Evolutionary conservation across 345 rosid genomes (phyloP).

Genomic region (Clausena lansium): DNA sequence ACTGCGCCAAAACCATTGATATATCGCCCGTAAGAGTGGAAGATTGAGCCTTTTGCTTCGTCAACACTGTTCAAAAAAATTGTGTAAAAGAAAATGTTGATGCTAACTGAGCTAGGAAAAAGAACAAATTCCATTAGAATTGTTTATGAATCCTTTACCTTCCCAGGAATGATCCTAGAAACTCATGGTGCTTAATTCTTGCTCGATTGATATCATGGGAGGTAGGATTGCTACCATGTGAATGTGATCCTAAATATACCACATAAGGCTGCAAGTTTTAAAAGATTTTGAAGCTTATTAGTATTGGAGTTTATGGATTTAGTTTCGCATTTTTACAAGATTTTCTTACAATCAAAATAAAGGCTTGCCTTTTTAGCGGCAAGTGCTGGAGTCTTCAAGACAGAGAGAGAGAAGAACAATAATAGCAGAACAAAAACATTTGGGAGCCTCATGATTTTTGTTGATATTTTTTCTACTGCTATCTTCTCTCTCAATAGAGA

Average conservation of each 20-base stretch:
- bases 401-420: constrained; percentile 27
- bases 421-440: constrained; percentile 15
- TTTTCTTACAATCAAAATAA: not conserved
- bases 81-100: not conserved
- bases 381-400: constrained; percentile 29
- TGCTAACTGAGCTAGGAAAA: not conserved
- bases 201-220: constrained; percentile 6
- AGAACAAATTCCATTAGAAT: too few relatives aligned
- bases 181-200: constrained; percentile 20
- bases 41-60: constrained; percentile 18
- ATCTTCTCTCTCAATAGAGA: constrained; percentile 2
- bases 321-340: too few relatives aligned
- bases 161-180: constrained; percentile 39
- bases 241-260: constrained; percentile 31
- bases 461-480: not conserved
- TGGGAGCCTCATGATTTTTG: constrained; percentile 32
- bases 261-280: constrained; percentile 22
- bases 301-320: too few relatives aligned
- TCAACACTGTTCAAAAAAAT: constrained; percentile 13
- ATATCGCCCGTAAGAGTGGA: constrained; percentile 31
- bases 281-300: too few relatives aligned
- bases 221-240: not conserved
- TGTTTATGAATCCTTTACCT: constrained; percentile 17
- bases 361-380: constrained; percentile 40
- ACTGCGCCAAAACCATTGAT: constrained; percentile 39